A percentile compares a stretch with the other conserved stretches of the same genome.
These are phyloP conservation scores for Lipomyces yamanashiensis DNA, from an alignment of 805 yeast genomes.

Conservation along the genomic window DNA sequence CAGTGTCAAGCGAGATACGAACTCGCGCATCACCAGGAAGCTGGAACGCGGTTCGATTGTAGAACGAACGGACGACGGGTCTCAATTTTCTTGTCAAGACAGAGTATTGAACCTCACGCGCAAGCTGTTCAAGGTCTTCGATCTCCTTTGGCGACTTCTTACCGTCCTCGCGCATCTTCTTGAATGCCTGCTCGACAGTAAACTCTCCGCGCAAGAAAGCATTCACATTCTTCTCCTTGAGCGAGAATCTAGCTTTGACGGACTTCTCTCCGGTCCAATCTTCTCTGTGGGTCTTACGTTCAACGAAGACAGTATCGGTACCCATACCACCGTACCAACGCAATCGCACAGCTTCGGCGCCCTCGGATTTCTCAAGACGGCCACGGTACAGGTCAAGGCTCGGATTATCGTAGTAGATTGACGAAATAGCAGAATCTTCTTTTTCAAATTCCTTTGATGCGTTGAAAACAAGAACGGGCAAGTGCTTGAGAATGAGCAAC, in stretches of 20 bases:
- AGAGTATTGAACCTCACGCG: slow-evolving; percentile 90
- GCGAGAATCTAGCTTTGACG: slow-evolving; percentile 94
- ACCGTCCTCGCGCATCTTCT: slow-evolving; percentile 89
- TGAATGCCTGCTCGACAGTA: slow-evolving; percentile 88
- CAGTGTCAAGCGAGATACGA: slow-evolving; percentile 96
- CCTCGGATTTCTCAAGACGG: slow-evolving; percentile 92
- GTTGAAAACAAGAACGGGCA: slow-evolving; percentile 96
- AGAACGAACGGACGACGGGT: slow-evolving; percentile 95
- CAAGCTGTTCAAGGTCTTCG: slow-evolving; percentile 88
- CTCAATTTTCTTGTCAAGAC: slow-evolving; percentile 80
- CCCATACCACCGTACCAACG: slow-evolving; percentile 99
- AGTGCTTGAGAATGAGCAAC: slow-evolving; percentile 86
- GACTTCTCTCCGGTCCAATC: slow-evolving; percentile 99
- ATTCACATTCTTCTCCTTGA: slow-evolving; percentile 90
- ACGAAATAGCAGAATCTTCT: slow-evolving; percentile 95
- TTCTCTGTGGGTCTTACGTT: slow-evolving; percentile 97
- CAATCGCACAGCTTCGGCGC: slow-evolving; percentile 97
- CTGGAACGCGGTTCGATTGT: slow-evolving; percentile 98
- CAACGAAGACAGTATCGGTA: slow-evolving; percentile 89
- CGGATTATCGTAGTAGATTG: slow-evolving; percentile 91
- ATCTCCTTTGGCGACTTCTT: slow-evolving; percentile 85
- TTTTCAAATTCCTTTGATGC: slow-evolving; percentile 93
- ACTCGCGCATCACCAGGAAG: slow-evolving; percentile 99
- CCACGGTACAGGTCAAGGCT: slow-evolving; percentile 92
- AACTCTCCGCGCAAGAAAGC: slow-evolving; percentile 79